These are phyloP conservation scores for Alternaria conjuncta DNA, from an alignment of 2,329 filamentous ascomycete genomes.

Conservation along the genomic window DNA sequence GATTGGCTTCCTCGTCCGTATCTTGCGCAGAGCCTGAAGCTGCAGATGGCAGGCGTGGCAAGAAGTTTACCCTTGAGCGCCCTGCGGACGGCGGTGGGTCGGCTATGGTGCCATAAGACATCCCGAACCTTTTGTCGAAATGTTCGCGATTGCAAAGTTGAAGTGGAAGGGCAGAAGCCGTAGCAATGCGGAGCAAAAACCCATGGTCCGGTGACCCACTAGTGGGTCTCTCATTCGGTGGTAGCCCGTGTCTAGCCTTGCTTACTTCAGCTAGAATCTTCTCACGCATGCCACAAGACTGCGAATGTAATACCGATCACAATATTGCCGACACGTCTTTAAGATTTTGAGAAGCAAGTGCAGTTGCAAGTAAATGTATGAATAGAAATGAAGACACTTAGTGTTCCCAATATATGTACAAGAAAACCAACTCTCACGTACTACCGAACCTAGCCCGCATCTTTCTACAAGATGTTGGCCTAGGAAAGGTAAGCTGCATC, in stretches of 20 bases:
- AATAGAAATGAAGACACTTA: neutral
- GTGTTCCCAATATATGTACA: neutral
- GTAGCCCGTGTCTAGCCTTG: conserved; percentile 2
- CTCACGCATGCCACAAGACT: neutral
- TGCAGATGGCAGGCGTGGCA: conserved; percentile 3
- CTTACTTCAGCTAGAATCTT: neutral
- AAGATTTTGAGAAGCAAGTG: neutral
- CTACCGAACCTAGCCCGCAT: neutral
- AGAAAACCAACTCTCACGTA: neutral
- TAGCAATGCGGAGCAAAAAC: neutral
- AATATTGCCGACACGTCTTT: neutral
- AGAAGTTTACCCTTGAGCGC: neutral
- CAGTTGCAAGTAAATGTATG: neutral
- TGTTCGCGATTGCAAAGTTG: neutral
- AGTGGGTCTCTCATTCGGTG: neutral
- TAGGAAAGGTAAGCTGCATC: conserved; percentile 40
- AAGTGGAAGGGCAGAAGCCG: neutral
- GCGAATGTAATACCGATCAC: neutral
- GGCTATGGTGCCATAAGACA: conserved; percentile 20
- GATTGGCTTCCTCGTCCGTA: conserved; percentile 6
- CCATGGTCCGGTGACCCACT: neutral
- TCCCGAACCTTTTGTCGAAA: neutral
- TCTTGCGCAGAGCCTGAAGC: neutral
- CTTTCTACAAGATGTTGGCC: neutral
- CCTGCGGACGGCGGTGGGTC: neutral